Base-by-base conservation (phyloP, 1,139 yeast genomes). In the Saccharomyces uvarum region DNA sequence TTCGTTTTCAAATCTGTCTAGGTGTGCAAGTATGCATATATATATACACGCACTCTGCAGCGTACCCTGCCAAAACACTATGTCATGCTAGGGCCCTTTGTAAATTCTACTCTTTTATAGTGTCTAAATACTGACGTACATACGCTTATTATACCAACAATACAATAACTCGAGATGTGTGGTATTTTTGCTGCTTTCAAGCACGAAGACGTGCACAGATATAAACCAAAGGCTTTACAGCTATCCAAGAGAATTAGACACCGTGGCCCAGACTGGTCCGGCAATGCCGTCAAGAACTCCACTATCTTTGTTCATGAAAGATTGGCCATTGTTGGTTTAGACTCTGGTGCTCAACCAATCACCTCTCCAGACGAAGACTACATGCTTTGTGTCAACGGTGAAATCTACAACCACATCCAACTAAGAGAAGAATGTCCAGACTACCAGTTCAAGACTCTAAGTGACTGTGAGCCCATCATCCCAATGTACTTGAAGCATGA, bases 181-280 rank as follows among this genome's bases (percentile, higher is more conserved):
- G 99, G 98, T 75, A 91, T 93, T 67, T 93, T 89, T 71, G 97
- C 97, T 60, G 90, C 95, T 56, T 88, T 79, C 74, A 84, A 79
- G 73, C 90, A 86, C 69, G 86, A 84, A 51, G 87, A 89, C 61
- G 83, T 88, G 57, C 84, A 85, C 66, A 75, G 78, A 56, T 93
- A 88, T 79, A 93, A 91, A 75, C 81, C 84, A 57, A 85, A 84
- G 70, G 98, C 97, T 50, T 79, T 93, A 61, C 95, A 88, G 71
- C 80, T 88, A 70, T 81, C 97, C 61, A 91, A 89, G 75, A 81
- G 90, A 74, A 86, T 91, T 71, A 86, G 99, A 77, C 99, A 93
- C 75, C 86, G 99, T 75, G 99, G 99, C 66, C 99, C 99, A 63
- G 99, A 93, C 76, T 93, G 99, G 99, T 82, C 91, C 49, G 99